Conservation (phyloP, 495 filamentous ascomycete genomes). For the Aeminium ludgeri region DNA sequence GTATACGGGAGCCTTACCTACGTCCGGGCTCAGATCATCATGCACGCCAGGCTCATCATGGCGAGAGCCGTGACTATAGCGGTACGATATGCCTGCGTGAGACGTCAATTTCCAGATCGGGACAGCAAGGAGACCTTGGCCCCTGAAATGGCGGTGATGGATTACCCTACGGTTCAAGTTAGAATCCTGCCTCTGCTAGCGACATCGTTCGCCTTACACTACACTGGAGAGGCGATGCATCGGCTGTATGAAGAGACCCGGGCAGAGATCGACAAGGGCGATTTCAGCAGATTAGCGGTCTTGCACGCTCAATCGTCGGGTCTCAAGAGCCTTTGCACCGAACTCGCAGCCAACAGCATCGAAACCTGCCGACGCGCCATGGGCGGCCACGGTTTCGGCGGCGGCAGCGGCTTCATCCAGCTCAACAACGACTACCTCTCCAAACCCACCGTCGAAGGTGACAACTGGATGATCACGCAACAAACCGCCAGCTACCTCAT, state of each 20-base stretch:
- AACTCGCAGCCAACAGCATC: conserved; percentile 32
- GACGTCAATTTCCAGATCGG: conserved; percentile 32
- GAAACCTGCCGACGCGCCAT: conserved; percentile 33
- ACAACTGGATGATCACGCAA: conserved; percentile 39
- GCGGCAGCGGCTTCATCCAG: conserved; percentile 31
- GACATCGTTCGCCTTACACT: conserved; percentile 34
- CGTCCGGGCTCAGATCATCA: conserved; percentile 32
- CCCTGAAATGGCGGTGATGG: conserved; percentile 30
- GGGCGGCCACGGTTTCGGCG: conserved; percentile 36
- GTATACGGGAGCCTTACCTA: conserved; percentile 33
- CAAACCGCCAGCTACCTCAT: conserved; percentile 33
- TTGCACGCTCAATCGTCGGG: conserved; percentile 34
- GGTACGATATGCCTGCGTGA: conserved; percentile 28
- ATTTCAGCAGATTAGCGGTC: conserved; percentile 29
- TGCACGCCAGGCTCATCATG: conserved; percentile 31
- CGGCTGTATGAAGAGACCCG: conserved; percentile 25
- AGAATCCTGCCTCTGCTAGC: conserved; percentile 33
- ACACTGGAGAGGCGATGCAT: conserved; percentile 31
- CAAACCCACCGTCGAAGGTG: conserved; percentile 36
- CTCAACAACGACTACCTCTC: conserved; percentile 33
- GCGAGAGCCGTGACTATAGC: conserved; percentile 34
- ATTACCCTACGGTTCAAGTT: conserved; percentile 35
- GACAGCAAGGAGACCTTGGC: conserved; percentile 22
- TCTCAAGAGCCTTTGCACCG: conserved; percentile 34
- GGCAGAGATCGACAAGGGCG: conserved; percentile 26